Evolutionary conservation across 176 grass and related monocot species (phyloP), one percentile per base, ranked within the genome.

Genomic region (Lolium multiflorum): DNA sequence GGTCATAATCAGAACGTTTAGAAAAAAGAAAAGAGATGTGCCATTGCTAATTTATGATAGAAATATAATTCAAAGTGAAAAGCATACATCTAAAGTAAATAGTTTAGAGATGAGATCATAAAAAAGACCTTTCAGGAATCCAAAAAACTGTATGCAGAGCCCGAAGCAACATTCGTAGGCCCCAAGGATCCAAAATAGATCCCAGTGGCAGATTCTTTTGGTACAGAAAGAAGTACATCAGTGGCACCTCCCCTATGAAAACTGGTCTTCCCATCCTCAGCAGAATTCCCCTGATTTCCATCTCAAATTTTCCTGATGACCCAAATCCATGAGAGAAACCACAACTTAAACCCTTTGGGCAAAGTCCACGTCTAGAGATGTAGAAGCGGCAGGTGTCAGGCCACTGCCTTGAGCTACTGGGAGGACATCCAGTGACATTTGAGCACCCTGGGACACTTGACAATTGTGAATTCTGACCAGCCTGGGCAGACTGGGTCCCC

Each of bases 311-410:
- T 44, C 7, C 35, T 70, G 81, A 56, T 88, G 54, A 49, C 25
- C 21, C 80, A 84, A 58, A 7, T 56, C 71, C 86, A 7, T 94
- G 95, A 74, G 78, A 84, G 44, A 82, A 92, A 16, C 5, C 11
- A 81, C 95, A 97, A 0, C 72, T 81, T 9, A 15, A 69, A n/a
- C 90, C 92, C 18, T 89, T 81, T 74, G 70, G 92, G 79, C 95
- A 97, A 78, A 68, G 50, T 6, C 90, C 90, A 48, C 56, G 60
- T 63, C 11, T 86, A 55, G 11, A 74, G 60, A 77, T 59, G 82
- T 81, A 77, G 47, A 74, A 1, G 25, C 83, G 28, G 28, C 92
- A 92, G 38, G 73, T 56, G 41, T 70, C 79, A 24, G 70, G 62
- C 9, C 46, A 73, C 2, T 38, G 38, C 28, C 51, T 78, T 54